A percentile compares a stretch with the other conserved stretches of the same genome.
Evolutionary conservation across 2,329 filamentous ascomycete genomes (phyloP).

Genomic region (Gnomoniopsis sp.): DNA sequence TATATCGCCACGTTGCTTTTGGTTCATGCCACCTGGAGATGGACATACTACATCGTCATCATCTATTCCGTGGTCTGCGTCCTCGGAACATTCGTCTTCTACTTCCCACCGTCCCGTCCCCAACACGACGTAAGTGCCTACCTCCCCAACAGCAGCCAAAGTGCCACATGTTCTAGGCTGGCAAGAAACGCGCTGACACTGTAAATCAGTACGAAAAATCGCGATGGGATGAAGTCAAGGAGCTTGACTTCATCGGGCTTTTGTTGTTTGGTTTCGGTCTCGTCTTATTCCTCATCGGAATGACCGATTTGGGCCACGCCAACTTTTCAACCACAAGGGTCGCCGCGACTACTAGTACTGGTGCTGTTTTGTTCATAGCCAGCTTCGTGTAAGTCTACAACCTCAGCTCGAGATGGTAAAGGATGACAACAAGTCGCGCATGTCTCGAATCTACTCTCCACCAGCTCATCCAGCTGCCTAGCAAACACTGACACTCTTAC

Average conservation of each 20-base stretch:
- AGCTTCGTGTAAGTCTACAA: slow-evolving; percentile 13
- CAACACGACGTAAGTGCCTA: slow-evolving; percentile 22
- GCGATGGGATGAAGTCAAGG: slow-evolving; percentile 27
- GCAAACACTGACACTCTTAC: neutral
- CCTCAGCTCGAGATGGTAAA: too few relatives aligned
- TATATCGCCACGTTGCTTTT: slow-evolving; percentile 26
- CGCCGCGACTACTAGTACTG: slow-evolving; percentile 21
- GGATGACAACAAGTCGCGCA: too few relatives aligned
- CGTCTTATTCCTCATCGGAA: slow-evolving; percentile 21
- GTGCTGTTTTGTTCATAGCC: slow-evolving; percentile 17
- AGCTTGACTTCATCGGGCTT: slow-evolving; percentile 29
- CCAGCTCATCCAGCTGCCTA: neutral
- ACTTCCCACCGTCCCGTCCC: slow-evolving; percentile 24
- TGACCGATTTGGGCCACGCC: slow-evolving; percentile 21
- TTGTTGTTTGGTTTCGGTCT: slow-evolving; percentile 21
- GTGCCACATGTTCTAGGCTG: neutral
- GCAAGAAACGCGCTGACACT: neutral
- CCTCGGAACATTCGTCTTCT: slow-evolving; percentile 25
- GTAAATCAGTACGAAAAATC: slow-evolving; percentile 22
- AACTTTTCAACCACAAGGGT: slow-evolving; percentile 19
- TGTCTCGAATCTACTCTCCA: too few relatives aligned
- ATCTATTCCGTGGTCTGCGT: slow-evolving; percentile 25
- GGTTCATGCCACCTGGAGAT: slow-evolving; percentile 27
- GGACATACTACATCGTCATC: slow-evolving; percentile 26
- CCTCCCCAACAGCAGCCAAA: too few relatives aligned